Evolutionary conservation across 2,329 filamentous ascomycete species (phyloP).

Genomic region (Phialocephala subalpina): DNA sequence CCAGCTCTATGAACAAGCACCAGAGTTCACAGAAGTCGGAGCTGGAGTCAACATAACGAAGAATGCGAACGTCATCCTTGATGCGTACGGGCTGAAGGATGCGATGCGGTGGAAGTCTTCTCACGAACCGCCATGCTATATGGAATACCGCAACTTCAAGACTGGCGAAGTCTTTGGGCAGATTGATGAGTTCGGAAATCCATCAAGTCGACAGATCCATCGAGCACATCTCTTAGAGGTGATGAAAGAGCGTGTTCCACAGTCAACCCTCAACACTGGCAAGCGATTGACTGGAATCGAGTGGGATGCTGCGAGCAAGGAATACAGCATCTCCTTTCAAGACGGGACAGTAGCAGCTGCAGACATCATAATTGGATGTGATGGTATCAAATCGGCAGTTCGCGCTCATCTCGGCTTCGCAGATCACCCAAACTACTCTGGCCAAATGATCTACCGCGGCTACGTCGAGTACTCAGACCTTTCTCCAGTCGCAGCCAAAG

Average conservation of each 20-base stretch:
- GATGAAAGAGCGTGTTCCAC: neutral
- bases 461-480: constrained; percentile 7
- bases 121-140: constrained; percentile 15
- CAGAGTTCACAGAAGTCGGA: constrained; percentile 25
- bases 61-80: constrained; percentile 20
- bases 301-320: neutral
- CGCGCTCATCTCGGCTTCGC: constrained; percentile 5
- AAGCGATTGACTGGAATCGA: neutral
- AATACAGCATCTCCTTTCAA: neutral
- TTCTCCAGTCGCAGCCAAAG: neutral
- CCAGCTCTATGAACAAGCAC: constrained; percentile 15
- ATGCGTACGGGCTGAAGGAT: constrained; percentile 19
- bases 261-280: neutral
- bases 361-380: constrained; percentile 2
- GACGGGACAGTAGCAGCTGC: neutral
- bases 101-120: constrained; percentile 19
- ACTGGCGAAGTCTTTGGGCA: constrained; percentile 2
- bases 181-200: neutral
- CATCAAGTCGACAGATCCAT: neutral
- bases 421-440: constrained; percentile 9
- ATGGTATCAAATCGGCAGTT: neutral
- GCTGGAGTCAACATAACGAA: constrained; percentile 23
- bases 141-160: constrained; percentile 1
- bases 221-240: neutral
- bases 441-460: neutral